phyloP scores from a whole-genome alignment of 768 basidiomycete species.

The Kwoniella mangroviensis region DNA sequence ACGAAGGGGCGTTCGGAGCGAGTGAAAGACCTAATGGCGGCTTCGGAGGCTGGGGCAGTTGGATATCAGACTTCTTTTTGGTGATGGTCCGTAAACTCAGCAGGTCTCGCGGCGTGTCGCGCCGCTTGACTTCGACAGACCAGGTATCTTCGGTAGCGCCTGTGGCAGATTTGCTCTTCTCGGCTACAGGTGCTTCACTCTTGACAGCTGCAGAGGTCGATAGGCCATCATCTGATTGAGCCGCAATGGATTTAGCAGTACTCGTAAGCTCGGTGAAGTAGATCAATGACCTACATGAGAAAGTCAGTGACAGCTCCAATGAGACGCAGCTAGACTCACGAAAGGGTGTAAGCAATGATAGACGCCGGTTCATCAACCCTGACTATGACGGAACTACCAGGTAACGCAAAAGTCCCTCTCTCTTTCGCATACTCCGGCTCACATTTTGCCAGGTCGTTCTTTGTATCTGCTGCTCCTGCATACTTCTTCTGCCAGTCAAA shows the following conservation, averaged over 20 bases:
- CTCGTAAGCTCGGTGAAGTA: conserved; percentile 42
- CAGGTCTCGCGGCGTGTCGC: conserved; percentile 45
- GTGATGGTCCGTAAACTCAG: conserved; percentile 39
- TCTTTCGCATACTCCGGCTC: conserved; percentile 27
- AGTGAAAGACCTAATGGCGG: conserved; percentile 27
- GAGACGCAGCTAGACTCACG: conserved; percentile 27
- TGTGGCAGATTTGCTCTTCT: conserved; percentile 1
- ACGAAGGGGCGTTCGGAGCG: conserved; percentile 37
- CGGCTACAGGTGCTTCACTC: not conserved
- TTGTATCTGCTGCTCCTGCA: not conserved
- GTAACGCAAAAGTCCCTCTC: conserved; percentile 27
- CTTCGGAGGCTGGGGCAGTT: conserved; percentile 11
- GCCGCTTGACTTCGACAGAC: conserved; percentile 39
- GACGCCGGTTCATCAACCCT: conserved; percentile 47
- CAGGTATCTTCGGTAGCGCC: conserved; percentile 23
- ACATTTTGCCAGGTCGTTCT: not conserved
- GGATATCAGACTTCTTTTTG: conserved; percentile 45
- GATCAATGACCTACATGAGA: conserved; percentile 27
- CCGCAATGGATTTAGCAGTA: conserved; percentile 8
- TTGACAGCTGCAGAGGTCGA: not conserved
- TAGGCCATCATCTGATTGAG: not conserved
- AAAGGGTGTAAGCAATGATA: conserved; percentile 48
- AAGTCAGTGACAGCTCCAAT: not conserved
- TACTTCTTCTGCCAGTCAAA: conserved; percentile 20
- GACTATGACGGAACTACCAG: conserved; percentile 44